phyloP scores from a whole-genome alignment of 495 filamentous ascomycete species.

The Aspergillus ostianus region DNA sequence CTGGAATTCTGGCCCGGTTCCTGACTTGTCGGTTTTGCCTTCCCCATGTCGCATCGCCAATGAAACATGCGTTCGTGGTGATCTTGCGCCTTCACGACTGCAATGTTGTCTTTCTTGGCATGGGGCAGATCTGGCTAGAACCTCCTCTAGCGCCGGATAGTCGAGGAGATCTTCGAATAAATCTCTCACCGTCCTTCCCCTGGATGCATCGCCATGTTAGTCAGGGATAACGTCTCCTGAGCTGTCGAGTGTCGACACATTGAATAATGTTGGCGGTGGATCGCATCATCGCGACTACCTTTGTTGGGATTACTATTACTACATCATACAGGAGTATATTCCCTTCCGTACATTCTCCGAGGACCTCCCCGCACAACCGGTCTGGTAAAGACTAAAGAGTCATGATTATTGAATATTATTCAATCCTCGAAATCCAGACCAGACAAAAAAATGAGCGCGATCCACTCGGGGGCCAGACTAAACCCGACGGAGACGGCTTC shows the following conservation, averaged over 20 bases:
- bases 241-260: not conserved
- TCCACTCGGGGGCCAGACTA: conserved; percentile 6
- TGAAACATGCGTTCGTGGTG: not conserved
- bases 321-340: no score
- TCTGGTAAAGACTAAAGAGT: no score
- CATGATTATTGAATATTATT: not conserved
- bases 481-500: conserved; percentile 10
- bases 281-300: not conserved
- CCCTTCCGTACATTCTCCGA: no score
- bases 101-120: not conserved
- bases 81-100: not conserved
- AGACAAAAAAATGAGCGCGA: not conserved
- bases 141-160: not conserved
- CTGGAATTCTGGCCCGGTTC: not conserved
- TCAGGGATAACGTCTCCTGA: not conserved
- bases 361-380: no score
- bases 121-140: conserved; percentile 7
- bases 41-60: not conserved
- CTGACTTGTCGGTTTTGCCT: not conserved
- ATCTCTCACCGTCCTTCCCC: conserved; percentile 16
- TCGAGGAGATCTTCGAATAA: conserved; percentile 3
- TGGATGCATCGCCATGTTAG: conserved; percentile 1
- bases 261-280: not conserved
- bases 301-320: not conserved
- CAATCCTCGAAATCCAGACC: not conserved